These are phyloP conservation scores for Phytophthora sojae DNA, from an alignment of 352 stramenopile genomes.

Conservation along the genomic window DNA sequence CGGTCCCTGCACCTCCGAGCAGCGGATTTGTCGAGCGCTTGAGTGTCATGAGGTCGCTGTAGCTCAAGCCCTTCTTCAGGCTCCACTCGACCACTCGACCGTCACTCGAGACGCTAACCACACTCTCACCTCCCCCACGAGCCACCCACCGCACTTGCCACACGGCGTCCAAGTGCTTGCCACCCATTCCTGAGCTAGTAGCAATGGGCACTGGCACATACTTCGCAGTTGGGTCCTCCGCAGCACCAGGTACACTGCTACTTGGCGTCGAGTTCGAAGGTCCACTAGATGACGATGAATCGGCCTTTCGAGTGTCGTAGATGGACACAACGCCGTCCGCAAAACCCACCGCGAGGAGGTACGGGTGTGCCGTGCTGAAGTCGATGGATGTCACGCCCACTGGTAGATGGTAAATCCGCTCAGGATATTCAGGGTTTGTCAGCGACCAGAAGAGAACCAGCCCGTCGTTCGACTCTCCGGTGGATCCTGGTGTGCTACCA, in stretches of 20 bases:
- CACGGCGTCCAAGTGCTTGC: constrained; percentile 91
- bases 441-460: constrained; percentile 95
- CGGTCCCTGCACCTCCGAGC: constrained; percentile 53
- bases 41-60: constrained; percentile 91
- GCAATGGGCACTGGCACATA: constrained; percentile 55
- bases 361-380: constrained; percentile 88
- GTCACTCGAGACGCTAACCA: constrained; percentile 93
- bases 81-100: constrained; percentile 94
- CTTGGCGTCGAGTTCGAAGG: constrained; percentile 7
- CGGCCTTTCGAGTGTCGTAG: constrained; percentile 89
- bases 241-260: neutral
- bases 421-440: constrained; percentile 92
- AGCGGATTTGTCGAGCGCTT: constrained; percentile 84
- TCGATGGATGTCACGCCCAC: constrained; percentile 90
- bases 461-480: constrained; percentile 46
- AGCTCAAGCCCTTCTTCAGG: constrained; percentile 92
- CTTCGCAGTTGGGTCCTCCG: neutral
- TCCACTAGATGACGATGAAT: constrained; percentile 19
- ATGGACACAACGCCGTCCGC: constrained; percentile 91
- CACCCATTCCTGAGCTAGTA: constrained; percentile 60
- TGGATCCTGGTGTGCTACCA: constrained; percentile 2
- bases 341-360: constrained; percentile 91
- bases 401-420: constrained; percentile 85
- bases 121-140: constrained; percentile 86
- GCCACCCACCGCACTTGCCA: constrained; percentile 94